These are phyloP conservation scores for Penstemon newberryi DNA, from an alignment of 257 asterid species.

Conservation along the genomic window DNA sequence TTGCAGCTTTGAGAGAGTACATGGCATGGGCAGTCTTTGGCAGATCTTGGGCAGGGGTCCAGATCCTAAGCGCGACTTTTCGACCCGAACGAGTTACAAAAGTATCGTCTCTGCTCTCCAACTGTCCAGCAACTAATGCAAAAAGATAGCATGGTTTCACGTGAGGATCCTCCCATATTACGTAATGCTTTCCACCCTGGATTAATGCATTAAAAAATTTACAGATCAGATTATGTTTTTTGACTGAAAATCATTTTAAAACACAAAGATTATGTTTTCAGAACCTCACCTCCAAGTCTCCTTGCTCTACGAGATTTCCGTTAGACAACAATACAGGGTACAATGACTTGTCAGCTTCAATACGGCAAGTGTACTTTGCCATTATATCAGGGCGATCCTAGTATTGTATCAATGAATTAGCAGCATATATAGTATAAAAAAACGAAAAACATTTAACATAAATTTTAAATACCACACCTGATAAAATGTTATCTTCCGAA, in stretches of 20 bases:
- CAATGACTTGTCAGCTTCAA: conserved; percentile 87
- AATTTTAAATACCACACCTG: conserved; percentile 51
- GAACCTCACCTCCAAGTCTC: conserved; percentile 69
- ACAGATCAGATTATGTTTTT: conserved; percentile 2
- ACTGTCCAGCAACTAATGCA: conserved; percentile 94
- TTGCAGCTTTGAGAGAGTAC: conserved; percentile 95
- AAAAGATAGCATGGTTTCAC: conserved; percentile 96
- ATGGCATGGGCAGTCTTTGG: conserved; percentile 23
- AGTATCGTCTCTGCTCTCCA: conserved; percentile 83
- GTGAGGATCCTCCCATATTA: conserved; percentile 88
- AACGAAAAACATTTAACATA: conserved; percentile 4
- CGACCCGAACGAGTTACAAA: conserved; percentile 61
- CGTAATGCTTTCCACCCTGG: conserved; percentile 81
- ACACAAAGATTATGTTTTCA: not conserved
- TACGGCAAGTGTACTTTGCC: conserved; percentile 88
- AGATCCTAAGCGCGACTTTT: too few species aligned
- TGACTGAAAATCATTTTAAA: not conserved
- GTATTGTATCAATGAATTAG: conserved; percentile 28
- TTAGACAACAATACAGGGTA: conserved; percentile 89
- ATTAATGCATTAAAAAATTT: conserved; percentile 19
- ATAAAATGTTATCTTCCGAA: conserved; percentile 85
- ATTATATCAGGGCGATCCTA: conserved; percentile 98
- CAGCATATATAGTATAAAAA: conserved; percentile 4
- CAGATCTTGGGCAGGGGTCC: too few species aligned
- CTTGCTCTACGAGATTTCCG: conserved; percentile 88